Evolutionary conservation across 345 rosid species (phyloP), one percentile per base, ranked within the genome.

Genomic region (Eucalyptus fibrosa): DNA sequence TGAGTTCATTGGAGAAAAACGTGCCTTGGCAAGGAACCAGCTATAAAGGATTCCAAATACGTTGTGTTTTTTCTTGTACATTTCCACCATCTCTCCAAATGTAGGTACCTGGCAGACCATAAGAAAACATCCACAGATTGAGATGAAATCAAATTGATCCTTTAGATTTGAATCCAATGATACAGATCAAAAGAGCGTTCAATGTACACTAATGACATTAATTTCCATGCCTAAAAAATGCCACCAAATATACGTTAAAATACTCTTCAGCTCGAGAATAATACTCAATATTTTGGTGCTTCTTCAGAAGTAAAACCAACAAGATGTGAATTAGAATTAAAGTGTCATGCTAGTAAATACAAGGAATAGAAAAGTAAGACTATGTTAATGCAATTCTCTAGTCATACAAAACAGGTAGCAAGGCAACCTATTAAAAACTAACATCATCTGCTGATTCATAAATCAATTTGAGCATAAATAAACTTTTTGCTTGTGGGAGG

Each of bases 11-110:
- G 26, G 69, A 26, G 11, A 72, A 30, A 23, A 88, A 87, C 91
- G 40, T 94, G 89, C 99, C 99, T 96, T 96, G 72, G 99, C 99
- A 92, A 98, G 99, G 92, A 98, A 96, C 98, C 98, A 97, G 93
- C 97, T 94, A 87, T 97, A 96, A 65, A 98, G 95, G 91, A 98
- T 97, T 89, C 98, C 99, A 83, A 98, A 97, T 88, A 92, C 89
- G 89, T 97, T 98, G 86, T 96, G 96, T 72, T 96, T 96, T 91
- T 96, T 96, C 94, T 97, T 98, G 96, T 95, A 96, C 96, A 95
- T 96, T 59, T 96, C 98, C 86, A 97, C 89, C 99, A 98, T 98
- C 91, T 97, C 99, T 65, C 94, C 92, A 92, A 94, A 37, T 45
- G 98, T 96, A 60, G 99, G 99, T 32, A 98, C 94, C 99, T 98